Percentiles rank a stretch among this genome's conserved stretches.
Evolutionary conservation across 2,329 filamentous ascomycete genomes (phyloP).

Genomic region (Colletotrichum sp.): DNA sequence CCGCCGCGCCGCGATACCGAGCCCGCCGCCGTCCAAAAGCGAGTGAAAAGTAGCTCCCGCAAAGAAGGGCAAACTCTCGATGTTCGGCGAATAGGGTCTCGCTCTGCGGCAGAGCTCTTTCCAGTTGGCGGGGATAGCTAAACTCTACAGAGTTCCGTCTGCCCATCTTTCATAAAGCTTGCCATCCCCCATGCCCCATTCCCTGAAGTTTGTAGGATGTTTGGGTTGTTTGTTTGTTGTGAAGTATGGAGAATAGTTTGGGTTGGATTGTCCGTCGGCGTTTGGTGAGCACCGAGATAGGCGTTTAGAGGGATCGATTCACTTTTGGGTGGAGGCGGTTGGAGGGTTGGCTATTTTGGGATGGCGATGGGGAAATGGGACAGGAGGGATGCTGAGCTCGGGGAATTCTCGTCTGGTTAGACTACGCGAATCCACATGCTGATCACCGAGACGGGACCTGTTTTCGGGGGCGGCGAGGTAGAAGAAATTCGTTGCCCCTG

Average conservation of each 20-base stretch:
- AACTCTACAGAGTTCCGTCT: neutral
- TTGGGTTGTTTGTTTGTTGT: neutral
- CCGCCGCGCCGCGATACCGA: neutral
- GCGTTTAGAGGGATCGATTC: neutral
- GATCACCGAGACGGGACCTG: neutral
- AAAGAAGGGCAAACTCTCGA: neutral
- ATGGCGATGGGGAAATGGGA: neutral
- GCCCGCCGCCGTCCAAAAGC: neutral
- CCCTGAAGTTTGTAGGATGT: too few species aligned
- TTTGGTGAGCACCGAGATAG: neutral
- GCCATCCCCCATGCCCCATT: neutral
- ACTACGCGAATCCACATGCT: neutral
- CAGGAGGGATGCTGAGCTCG: neutral
- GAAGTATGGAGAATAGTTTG: neutral
- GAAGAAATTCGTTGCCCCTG: neutral
- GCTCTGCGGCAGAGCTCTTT: neutral
- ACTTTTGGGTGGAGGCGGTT: neutral
- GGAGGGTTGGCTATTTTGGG: neutral
- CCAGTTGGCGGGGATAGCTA: neutral
- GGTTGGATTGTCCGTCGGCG: neutral
- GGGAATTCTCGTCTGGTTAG: neutral
- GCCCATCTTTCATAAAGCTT: neutral
- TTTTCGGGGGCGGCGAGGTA: too few species aligned
- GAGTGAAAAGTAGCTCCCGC: neutral
- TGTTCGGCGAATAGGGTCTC: neutral